These are phyloP conservation scores for Quercus rubra DNA, from an alignment of 306 rosid genomes.

Conservation along the genomic window DNA sequence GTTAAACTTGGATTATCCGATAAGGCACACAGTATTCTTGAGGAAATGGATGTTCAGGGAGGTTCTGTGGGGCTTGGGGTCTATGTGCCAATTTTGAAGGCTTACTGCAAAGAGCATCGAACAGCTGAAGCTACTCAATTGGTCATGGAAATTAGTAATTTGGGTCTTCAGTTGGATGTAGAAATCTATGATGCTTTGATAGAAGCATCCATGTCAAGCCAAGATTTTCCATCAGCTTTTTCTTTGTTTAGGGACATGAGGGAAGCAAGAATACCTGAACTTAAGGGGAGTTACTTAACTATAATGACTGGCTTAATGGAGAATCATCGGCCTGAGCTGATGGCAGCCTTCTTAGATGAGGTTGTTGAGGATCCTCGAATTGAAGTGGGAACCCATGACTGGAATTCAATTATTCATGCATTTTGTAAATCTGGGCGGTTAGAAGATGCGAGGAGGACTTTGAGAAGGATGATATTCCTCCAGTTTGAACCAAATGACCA, in stretches of 20 bases:
- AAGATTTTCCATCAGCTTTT: constrained; percentile 89
- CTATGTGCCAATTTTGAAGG: constrained; percentile 80
- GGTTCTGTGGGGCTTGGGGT: constrained; percentile 83
- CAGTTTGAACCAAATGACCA: constrained; percentile 84
- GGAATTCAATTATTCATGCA: constrained; percentile 94
- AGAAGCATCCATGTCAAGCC: constrained; percentile 83
- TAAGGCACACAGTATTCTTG: constrained; percentile 79
- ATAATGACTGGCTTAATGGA: constrained; percentile 98
- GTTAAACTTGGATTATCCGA: constrained; percentile 65
- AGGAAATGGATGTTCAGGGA: constrained; percentile 71
- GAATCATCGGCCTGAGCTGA: constrained; percentile 86
- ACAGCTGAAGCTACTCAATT: constrained; percentile 79
- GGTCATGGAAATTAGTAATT: constrained; percentile 77
- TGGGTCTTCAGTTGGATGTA: constrained; percentile 68
- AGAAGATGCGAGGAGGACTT: constrained; percentile 93
- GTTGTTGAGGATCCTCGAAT: constrained; percentile 86
- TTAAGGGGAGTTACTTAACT: constrained; percentile 84
- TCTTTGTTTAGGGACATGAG: constrained; percentile 87
- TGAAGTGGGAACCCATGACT: constrained; percentile 88
- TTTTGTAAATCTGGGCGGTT: constrained; percentile 89
- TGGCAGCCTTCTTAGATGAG: constrained; percentile 97
- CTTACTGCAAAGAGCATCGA: constrained; percentile 82
- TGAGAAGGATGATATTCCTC: constrained; percentile 86
- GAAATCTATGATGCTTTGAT: constrained; percentile 66
- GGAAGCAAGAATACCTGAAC: constrained; percentile 65